Conservation (phyloP, 208 protist species). For the Vickermania ingenoplastis region DNA sequence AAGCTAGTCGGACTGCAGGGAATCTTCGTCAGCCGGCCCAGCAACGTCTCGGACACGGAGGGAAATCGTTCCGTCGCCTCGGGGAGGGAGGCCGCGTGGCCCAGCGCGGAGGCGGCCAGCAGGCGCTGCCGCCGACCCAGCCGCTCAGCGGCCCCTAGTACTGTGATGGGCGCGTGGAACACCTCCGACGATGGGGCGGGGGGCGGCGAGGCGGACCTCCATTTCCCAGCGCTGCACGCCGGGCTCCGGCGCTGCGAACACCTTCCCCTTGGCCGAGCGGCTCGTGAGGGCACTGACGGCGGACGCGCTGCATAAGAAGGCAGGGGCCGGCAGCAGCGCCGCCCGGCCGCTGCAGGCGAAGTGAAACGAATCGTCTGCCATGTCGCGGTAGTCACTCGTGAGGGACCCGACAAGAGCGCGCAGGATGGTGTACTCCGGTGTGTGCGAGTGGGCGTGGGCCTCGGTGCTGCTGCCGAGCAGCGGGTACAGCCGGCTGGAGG, state of each 20-base stretch:
- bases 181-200: too few relatives aligned
- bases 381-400: too few relatives aligned
- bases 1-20: not conserved
- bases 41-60: not conserved
- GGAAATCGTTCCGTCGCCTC: too few relatives aligned
- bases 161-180: too few relatives aligned
- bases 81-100: not conserved
- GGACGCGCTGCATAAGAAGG: not conserved
- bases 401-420: too few relatives aligned
- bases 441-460: too few relatives aligned
- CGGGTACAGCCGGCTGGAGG: not conserved
- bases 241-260: not conserved
- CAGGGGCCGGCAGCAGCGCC: not conserved
- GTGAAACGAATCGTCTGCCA: too few relatives aligned
- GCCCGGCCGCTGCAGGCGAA: not conserved
- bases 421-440: too few relatives aligned
- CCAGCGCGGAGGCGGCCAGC: not conserved
- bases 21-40: not conserved
- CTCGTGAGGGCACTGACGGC: not conserved
- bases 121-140: not conserved
- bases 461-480: not conserved
- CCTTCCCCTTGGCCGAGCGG: not conserved
- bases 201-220: not conserved
- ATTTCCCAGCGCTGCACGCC: not conserved
- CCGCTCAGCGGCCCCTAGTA: not conserved